phyloP scores from a whole-genome alignment of 148 eudicot species.

The Silene conica region DNA sequence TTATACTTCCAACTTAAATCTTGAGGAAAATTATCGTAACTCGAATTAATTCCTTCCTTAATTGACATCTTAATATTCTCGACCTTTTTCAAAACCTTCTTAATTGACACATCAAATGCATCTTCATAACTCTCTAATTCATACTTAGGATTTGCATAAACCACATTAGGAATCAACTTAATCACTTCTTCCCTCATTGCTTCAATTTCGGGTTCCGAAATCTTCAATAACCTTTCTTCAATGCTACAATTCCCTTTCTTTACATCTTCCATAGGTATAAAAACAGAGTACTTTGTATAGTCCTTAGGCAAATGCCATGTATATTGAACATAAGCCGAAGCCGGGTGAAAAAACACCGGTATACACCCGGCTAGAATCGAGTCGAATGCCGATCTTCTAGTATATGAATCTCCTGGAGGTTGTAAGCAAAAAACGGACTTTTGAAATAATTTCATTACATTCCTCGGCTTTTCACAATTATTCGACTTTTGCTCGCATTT shows the following conservation, averaged over 20 bases:
- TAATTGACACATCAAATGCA: constrained; percentile 4
- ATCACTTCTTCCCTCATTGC: not conserved
- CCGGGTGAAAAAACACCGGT: constrained; percentile 5
- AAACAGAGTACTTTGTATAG: not conserved
- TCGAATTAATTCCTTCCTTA: not conserved
- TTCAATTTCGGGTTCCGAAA: not conserved
- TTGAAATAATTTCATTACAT: constrained; percentile 6
- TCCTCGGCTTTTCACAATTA: constrained; percentile 3
- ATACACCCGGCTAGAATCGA: constrained; percentile 12
- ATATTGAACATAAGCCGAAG: constrained; percentile 4
- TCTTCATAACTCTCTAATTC: constrained; percentile 7
- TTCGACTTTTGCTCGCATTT: not conserved
- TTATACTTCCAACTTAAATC: not conserved
- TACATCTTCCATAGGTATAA: constrained; percentile 4
- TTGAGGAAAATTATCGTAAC: not conserved
- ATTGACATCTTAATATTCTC: not conserved
- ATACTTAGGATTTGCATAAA: not conserved
- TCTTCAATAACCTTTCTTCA: not conserved
- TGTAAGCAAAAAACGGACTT: constrained; percentile 1
- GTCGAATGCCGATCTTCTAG: constrained; percentile 8
- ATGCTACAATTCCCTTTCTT: not conserved
- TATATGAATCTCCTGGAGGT: constrained; percentile 3
- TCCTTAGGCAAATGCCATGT: constrained; percentile 12
- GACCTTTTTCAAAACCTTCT: not conserved
- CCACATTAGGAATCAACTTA: constrained; percentile 1